Evolutionary conservation across 192 early-diverging fungal genomes (phyloP).

Genomic region (Coemansia sp.): DNA sequence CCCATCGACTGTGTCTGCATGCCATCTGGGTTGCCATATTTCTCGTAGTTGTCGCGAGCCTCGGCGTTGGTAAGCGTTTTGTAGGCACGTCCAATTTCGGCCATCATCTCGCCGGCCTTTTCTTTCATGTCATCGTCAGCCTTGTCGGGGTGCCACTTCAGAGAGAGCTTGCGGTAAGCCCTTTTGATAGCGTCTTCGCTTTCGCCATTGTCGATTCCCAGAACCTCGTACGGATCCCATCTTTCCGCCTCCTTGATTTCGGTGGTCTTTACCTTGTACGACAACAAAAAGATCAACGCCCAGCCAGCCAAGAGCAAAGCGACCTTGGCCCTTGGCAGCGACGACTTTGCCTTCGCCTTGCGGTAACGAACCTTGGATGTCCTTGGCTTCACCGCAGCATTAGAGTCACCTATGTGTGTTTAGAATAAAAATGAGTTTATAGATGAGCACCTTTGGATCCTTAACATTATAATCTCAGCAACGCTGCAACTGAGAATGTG

Average conservation of each 20-base stretch:
- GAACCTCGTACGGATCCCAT: conserved; percentile 96
- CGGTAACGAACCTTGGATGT: conserved; percentile 46
- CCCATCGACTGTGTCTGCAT: conserved; percentile 91
- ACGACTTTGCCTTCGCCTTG: conserved; percentile 35
- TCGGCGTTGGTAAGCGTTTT: conserved; percentile 95
- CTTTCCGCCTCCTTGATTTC: conserved; percentile 63
- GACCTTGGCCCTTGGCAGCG: conserved; percentile 31
- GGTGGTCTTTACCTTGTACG: conserved; percentile 61
- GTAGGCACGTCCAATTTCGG: conserved; percentile 91
- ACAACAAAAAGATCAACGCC: conserved; percentile 48
- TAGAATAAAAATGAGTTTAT: background rate
- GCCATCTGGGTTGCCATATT: conserved; percentile 97
- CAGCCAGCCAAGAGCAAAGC: conserved; percentile 44
- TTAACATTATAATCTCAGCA: background rate
- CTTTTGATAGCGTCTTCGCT: conserved; percentile 65
- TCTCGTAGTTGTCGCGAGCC: conserved; percentile 88
- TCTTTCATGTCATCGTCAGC: conserved; percentile 67
- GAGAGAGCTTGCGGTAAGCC: conserved; percentile 70
- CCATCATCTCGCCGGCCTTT: conserved; percentile 73
- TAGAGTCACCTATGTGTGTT: conserved; percentile 18
- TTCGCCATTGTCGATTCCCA: conserved; percentile 71
- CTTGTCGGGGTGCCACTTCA: conserved; percentile 81
- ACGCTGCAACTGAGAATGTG: background rate
- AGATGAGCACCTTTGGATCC: background rate
- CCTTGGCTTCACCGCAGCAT: conserved; percentile 36